A percentile compares a stretch with the other conserved stretches of the same genome.
phyloP scores from a whole-genome alignment of 495 filamentous ascomycete species.

The Glarea lozoyensis region DNA sequence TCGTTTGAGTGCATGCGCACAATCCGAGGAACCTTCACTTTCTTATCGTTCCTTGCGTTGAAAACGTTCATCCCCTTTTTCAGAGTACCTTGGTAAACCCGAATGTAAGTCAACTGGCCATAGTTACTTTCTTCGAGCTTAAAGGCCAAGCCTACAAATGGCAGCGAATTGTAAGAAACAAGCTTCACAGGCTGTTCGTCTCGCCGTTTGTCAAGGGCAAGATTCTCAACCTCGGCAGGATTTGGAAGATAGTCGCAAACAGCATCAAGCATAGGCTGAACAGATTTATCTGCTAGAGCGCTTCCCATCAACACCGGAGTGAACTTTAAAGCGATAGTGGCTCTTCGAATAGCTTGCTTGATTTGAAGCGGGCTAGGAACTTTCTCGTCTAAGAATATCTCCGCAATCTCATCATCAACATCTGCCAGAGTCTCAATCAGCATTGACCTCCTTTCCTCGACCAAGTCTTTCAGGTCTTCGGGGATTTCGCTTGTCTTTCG shows the following conservation, averaged over 20 bases:
- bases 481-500: constrained; percentile 72
- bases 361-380: constrained; percentile 72
- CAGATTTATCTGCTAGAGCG: constrained; percentile 86
- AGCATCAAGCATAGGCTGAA: constrained; percentile 96
- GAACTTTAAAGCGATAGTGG: constrained; percentile 85
- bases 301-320: constrained; percentile 95
- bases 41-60: constrained; percentile 91
- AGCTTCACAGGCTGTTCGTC: constrained; percentile 74
- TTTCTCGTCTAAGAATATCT: constrained; percentile 84
- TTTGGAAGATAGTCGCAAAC: constrained; percentile 96
- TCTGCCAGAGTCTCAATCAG: constrained; percentile 95
- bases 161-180: constrained; percentile 82
- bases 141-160: constrained; percentile 94
- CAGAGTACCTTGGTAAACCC: constrained; percentile 92
- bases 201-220: constrained; percentile 76
- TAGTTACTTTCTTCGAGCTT: constrained; percentile 99
- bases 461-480: constrained; percentile 60
- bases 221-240: constrained; percentile 80
- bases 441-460: constrained; percentile 67
- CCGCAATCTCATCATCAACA: constrained; percentile 96
- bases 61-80: constrained; percentile 83
- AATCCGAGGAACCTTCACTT: constrained; percentile 93
- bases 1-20: constrained; percentile 99
- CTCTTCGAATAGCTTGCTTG: constrained; percentile 79
- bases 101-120: constrained; percentile 96